phyloP scores from a whole-genome alignment of 2,329 filamentous ascomycete genomes.

The Epichloe amarillans region DNA sequence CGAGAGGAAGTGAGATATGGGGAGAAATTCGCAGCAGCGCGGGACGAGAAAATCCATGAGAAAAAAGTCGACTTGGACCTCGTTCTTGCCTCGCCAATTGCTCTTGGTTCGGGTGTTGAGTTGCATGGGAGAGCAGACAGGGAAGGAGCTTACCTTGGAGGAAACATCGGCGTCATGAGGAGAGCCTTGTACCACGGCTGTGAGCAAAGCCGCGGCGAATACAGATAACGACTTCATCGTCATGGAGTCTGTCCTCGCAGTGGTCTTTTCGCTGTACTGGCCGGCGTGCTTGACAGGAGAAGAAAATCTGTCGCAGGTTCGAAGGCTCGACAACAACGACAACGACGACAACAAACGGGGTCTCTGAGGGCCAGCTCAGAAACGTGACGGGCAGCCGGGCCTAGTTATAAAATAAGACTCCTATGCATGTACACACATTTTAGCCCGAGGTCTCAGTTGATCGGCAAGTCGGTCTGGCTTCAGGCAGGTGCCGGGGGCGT shows the following conservation, averaged over 20 bases:
- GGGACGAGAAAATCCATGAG: too few relatives aligned
- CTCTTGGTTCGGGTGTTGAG: neutral
- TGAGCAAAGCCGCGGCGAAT: constrained; percentile 18
- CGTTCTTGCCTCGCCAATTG: neutral
- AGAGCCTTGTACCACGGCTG: constrained; percentile 15
- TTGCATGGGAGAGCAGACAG: neutral
- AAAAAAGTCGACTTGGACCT: too few relatives aligned
- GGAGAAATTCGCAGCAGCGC: too few relatives aligned
- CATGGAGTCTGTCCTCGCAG: neutral
- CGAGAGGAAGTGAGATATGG: too few relatives aligned
- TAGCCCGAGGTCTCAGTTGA: neutral
- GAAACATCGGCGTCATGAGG: neutral
- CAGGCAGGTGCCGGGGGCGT: neutral
- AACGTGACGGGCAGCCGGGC: neutral
- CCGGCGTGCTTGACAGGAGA: neutral
- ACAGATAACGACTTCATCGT: constrained; percentile 23
- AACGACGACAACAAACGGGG: neutral
- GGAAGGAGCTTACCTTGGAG: constrained; percentile 1
- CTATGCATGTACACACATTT: too few relatives aligned
- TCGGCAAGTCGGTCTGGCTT: neutral
- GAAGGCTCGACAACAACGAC: neutral
- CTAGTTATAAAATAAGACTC: neutral
- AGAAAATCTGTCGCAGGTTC: neutral
- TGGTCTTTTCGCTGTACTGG: neutral
- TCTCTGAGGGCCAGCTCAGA: neutral